Evolutionary conservation across 257 asterid genomes (phyloP), one percentile per base, ranked within the genome.

Genomic region (Przewalskia tangutica): DNA sequence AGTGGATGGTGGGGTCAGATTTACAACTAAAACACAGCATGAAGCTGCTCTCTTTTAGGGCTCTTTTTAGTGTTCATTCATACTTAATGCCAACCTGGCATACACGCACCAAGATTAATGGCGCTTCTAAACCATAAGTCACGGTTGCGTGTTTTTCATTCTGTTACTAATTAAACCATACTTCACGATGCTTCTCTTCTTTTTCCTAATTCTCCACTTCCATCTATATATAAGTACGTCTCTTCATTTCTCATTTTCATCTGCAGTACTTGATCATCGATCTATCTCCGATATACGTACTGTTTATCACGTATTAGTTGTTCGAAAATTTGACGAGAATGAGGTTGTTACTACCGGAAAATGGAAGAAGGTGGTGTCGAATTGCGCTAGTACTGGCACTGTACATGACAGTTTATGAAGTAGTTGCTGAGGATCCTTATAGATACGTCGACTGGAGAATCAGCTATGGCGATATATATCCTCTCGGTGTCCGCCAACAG

Each of bases 401-500:
- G 20, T 75, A 2, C 40, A 44, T 89, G 81, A 48, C 85, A 4
- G 77, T 82, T 36, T 50, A 65, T 17, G 82, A 82, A 12, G 88
- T 59, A 23, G 56, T 81, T 7, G 95, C 87, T 4, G 97, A 90
- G 2, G 85, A 88, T 83, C 97, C 97, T 46, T 92, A 93, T 84
- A 86, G 91, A 82, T 90, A 79, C 80, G 90, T 87, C 79, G 84
- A 84, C 56, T 93, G 97, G 97, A 86, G 51, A 34, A 78, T 92
- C 82, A 89, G 94, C 50, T 90, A 91, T 4, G 97, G 92, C 7
- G 86, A 86, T 7, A 89, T 91, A 60, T 88, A 84, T 23, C 97
- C 97, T 59, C 82, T 93, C 8, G 97, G 95, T 3, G 77, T 89
- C 79, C 94, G 90, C 18, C 97, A 93, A 87, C 97, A 91, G 91